These are phyloP conservation scores for Catenaria anguillulae DNA, from an alignment of 371 early-diverging fungal genomes.

Conservation along the genomic window DNA sequence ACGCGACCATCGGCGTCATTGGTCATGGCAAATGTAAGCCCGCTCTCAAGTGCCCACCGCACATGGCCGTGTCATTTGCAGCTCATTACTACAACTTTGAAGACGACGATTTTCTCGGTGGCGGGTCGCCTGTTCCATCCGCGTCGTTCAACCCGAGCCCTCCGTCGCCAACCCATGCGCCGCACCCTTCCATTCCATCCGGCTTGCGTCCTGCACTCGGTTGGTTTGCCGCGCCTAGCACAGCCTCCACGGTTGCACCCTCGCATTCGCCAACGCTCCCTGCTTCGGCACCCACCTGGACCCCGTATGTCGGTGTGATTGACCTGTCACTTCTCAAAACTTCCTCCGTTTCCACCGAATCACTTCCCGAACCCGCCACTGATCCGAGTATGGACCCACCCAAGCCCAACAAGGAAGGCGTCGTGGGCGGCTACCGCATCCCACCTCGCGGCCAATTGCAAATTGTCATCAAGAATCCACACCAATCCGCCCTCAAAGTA, in stretches of 20 bases:
- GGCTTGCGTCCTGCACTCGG: too few relatives aligned
- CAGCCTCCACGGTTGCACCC: too few relatives aligned
- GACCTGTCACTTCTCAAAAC: too few relatives aligned
- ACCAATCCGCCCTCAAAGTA: constrained; percentile 60
- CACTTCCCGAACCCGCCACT: too few relatives aligned
- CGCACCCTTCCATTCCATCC: too few relatives aligned
- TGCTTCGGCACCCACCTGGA: not conserved
- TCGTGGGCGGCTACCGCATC: constrained; percentile 41
- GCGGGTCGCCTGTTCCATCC: too few relatives aligned
- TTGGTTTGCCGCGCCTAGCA: too few relatives aligned
- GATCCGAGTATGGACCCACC: too few relatives aligned
- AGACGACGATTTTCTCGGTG: not conserved
- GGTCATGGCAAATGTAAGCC: constrained; percentile 2
- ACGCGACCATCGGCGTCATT: not conserved
- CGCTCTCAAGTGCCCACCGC: not conserved
- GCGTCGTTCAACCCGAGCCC: too few relatives aligned
- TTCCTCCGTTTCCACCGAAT: too few relatives aligned
- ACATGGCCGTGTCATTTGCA: not conserved
- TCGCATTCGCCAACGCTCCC: too few relatives aligned
- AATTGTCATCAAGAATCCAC: constrained; percentile 65
- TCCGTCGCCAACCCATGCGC: too few relatives aligned
- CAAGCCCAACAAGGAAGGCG: not conserved
- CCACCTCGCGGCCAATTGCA: constrained; percentile 68
- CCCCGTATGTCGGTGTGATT: not conserved
- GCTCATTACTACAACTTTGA: not conserved